phyloP scores from a whole-genome alignment of 495 filamentous ascomycete species.

The Neohortaea acidophila region DNA sequence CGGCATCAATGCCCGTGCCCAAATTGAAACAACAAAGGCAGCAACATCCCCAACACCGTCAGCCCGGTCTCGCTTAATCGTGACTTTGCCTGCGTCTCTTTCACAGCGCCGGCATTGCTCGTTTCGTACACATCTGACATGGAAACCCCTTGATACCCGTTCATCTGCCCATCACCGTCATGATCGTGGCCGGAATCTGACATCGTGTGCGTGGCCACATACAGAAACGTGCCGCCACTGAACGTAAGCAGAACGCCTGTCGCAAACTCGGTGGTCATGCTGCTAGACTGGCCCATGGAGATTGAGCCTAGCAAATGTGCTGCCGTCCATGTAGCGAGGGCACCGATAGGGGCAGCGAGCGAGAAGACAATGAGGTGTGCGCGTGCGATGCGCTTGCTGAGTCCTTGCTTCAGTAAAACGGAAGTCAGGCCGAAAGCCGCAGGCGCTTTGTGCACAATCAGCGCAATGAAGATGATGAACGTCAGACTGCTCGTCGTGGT shows the following conservation, averaged over 20 bases:
- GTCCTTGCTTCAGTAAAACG: slow-evolving; percentile 71
- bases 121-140: slow-evolving; percentile 1
- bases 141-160: slow-evolving; percentile 48
- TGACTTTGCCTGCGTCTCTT: neutral
- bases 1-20: slow-evolving; percentile 4
- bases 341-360: slow-evolving; percentile 75
- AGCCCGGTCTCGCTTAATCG: neutral
- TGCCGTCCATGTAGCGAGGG: slow-evolving; percentile 64
- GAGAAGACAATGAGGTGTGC: slow-evolving; percentile 83
- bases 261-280: slow-evolving; percentile 54
- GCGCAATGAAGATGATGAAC: slow-evolving; percentile 85
- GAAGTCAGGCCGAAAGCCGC: slow-evolving; percentile 90
- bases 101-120: neutral
- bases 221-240: slow-evolving; percentile 91
- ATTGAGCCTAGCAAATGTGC: slow-evolving; percentile 49
- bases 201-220: slow-evolving; percentile 98
- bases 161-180: slow-evolving; percentile 30
- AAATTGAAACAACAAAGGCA: neutral
- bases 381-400: slow-evolving; percentile 70
- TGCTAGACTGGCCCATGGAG: slow-evolving; percentile 28
- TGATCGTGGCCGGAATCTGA: slow-evolving; percentile 43
- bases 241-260: slow-evolving; percentile 87
- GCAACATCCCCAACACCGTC: slow-evolving; percentile 1
- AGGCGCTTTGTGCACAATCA: slow-evolving; percentile 94
- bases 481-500: slow-evolving; percentile 59